Conservation (phyloP, 805 yeast species). For the Metschnikowia bowlesiae region DNA sequence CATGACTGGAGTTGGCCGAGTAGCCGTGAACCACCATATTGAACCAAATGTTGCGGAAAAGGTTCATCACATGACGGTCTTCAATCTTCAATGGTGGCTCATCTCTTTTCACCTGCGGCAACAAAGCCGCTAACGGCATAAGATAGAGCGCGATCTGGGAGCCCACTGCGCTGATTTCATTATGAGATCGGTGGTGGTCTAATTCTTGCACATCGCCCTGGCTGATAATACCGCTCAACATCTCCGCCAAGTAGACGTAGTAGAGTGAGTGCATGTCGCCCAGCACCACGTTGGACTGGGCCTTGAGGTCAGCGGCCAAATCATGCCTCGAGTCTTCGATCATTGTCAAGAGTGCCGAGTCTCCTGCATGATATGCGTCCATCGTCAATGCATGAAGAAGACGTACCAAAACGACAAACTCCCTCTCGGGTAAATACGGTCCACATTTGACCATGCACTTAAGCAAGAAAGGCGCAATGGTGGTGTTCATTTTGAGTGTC, state of each 20-base stretch:
- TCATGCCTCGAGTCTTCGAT: slow-evolving; percentile 49
- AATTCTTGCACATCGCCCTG: slow-evolving; percentile 74
- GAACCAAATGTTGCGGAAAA: slow-evolving; percentile 90
- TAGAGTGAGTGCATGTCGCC: slow-evolving; percentile 36
- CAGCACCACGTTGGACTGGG: slow-evolving; percentile 17
- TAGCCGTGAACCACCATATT: slow-evolving; percentile 91
- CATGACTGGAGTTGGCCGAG: slow-evolving; percentile 53
- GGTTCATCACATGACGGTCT: slow-evolving; percentile 48
- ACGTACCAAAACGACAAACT: slow-evolving; percentile 59
- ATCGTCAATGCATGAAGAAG: slow-evolving; percentile 49
- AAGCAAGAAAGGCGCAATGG: slow-evolving; percentile 52
- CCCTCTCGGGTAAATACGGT: slow-evolving; percentile 56
- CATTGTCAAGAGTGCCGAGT: slow-evolving; percentile 32
- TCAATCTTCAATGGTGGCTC: slow-evolving; percentile 40
- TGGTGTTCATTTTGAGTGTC: slow-evolving; percentile 44
- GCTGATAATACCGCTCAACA: slow-evolving; percentile 61
- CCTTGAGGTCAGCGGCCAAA: slow-evolving; percentile 38
- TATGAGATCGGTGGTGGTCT: slow-evolving; percentile 77
- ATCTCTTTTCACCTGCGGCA: slow-evolving; percentile 51
- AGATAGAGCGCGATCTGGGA: slow-evolving; percentile 59
- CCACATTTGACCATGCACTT: slow-evolving; percentile 63
- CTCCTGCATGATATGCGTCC: slow-evolving; percentile 41
- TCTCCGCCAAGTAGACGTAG: slow-evolving; percentile 56
- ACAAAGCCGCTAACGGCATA: slow-evolving; percentile 67
- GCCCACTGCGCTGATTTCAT: slow-evolving; percentile 67